These are phyloP conservation scores for Nymphaea thermarum DNA, from an alignment of 164 flowering plant species.

Conservation along the genomic window DNA sequence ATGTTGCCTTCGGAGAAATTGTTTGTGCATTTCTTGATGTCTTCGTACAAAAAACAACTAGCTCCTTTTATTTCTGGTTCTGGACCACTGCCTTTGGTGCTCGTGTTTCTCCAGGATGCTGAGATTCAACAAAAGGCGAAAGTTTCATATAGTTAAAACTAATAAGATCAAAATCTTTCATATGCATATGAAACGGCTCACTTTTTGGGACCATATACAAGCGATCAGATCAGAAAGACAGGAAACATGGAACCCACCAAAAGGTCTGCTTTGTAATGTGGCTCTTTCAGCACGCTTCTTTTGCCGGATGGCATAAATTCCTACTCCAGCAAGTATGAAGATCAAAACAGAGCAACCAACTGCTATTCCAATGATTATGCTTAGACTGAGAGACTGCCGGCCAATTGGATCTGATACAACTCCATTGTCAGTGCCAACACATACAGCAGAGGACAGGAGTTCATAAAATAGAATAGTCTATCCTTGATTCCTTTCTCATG, in stretches of 20 bases:
- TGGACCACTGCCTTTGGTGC: slow-evolving; percentile 58
- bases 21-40: slow-evolving; percentile 52
- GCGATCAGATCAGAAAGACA: too few species aligned
- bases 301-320: neutral
- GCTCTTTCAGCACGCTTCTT: neutral
- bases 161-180: neutral
- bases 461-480: neutral
- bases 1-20: slow-evolving; percentile 38
- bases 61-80: slow-evolving; percentile 75
- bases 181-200: neutral
- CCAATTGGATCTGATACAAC: neutral
- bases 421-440: neutral
- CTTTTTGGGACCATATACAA: too few species aligned
- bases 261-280: slow-evolving; percentile 43
- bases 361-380: neutral
- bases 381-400: neutral
- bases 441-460: neutral
- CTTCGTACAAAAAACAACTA: slow-evolving; percentile 67
- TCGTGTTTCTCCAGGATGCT: slow-evolving; percentile 75
- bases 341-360: neutral
- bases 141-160: too few species aligned
- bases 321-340: neutral
- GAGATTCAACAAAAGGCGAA: slow-evolving; percentile 3
- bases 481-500: neutral
- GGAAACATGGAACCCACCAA: slow-evolving; percentile 23